phyloP scores from a whole-genome alignment of 129 eudicot species.

The Chrysanthemum lavandulifolium region DNA sequence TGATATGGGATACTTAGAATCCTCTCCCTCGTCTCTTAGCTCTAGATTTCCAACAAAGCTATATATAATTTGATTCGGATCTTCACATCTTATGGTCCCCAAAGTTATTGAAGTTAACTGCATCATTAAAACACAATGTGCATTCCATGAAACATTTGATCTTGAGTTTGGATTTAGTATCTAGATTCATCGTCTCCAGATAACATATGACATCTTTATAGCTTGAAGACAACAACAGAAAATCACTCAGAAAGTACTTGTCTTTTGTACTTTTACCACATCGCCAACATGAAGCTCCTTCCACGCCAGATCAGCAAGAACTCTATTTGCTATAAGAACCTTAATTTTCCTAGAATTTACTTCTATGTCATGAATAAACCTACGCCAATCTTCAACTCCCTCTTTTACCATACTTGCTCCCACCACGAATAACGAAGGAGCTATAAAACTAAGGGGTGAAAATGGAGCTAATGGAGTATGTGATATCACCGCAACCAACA shows the following conservation, averaged over 20 bases:
- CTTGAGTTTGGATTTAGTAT: too few species aligned
- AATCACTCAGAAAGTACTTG: constrained; percentile 51
- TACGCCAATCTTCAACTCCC: too few species aligned
- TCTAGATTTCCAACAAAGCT: constrained; percentile 53
- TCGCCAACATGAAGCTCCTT: constrained; percentile 42
- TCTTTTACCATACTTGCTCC: constrained; percentile 49
- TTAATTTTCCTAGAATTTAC: too few species aligned
- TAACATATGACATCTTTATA: constrained; percentile 55
- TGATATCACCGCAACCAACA: constrained; percentile 48
- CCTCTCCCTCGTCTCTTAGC: constrained; percentile 25
- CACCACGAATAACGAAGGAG: constrained; percentile 47
- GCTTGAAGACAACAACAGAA: constrained; percentile 45
- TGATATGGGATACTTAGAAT: constrained; percentile 19
- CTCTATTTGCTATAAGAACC: too few species aligned
- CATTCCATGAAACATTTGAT: too few species aligned
- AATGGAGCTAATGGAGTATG: constrained; percentile 47
- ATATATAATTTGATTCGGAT: constrained; percentile 49
- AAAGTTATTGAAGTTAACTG: too few species aligned
- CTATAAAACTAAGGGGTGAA: constrained; percentile 41
- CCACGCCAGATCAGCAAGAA: constrained; percentile 29
- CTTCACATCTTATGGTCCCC: constrained; percentile 37
- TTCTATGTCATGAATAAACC: too few species aligned
- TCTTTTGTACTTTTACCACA: constrained; percentile 41
- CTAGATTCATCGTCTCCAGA: neutral
- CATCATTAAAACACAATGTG: too few species aligned